These are phyloP conservation scores for Pythium phragmitis DNA, from an alignment of 352 stramenopile species.

Conservation along the genomic window DNA sequence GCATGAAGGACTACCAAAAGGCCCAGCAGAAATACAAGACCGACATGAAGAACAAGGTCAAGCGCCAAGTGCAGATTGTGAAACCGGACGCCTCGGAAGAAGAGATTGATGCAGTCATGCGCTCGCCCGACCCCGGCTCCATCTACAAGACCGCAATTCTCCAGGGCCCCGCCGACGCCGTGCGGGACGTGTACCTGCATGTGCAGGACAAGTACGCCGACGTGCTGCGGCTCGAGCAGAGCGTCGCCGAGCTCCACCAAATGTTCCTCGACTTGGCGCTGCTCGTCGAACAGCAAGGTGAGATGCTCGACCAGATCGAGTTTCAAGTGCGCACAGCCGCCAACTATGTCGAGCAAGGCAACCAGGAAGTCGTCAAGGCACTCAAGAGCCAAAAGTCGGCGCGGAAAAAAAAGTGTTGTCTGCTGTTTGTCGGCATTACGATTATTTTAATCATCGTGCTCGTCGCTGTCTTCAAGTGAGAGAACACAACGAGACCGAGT, in stretches of 20 bases:
- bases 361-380: constrained; percentile 93
- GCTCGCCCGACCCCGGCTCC: constrained; percentile 75
- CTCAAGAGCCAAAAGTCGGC: constrained; percentile 96
- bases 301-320: constrained; percentile 98
- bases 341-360: constrained; percentile 97
- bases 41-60: constrained; percentile 98
- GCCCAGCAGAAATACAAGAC: constrained; percentile 97
- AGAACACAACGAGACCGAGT: constrained; percentile 18
- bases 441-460: constrained; percentile 83
- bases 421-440: constrained; percentile 74
- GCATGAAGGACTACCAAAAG: constrained; percentile 98
- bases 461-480: constrained; percentile 64
- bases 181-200: constrained; percentile 93
- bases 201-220: constrained; percentile 98
- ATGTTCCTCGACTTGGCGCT: constrained; percentile 99
- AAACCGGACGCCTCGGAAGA: constrained; percentile 97
- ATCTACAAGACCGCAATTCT: constrained; percentile 87
- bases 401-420: constrained; percentile 96
- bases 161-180: constrained; percentile 70
- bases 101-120: constrained; percentile 97
- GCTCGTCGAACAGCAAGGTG: constrained; percentile 96
- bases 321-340: constrained; percentile 91
- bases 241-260: constrained; percentile 97
- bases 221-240: constrained; percentile 95
- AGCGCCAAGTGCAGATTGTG: constrained; percentile 97